These are phyloP conservation scores for Metschnikowia borealis DNA, from an alignment of 805 yeast genomes.

Conservation along the genomic window DNA sequence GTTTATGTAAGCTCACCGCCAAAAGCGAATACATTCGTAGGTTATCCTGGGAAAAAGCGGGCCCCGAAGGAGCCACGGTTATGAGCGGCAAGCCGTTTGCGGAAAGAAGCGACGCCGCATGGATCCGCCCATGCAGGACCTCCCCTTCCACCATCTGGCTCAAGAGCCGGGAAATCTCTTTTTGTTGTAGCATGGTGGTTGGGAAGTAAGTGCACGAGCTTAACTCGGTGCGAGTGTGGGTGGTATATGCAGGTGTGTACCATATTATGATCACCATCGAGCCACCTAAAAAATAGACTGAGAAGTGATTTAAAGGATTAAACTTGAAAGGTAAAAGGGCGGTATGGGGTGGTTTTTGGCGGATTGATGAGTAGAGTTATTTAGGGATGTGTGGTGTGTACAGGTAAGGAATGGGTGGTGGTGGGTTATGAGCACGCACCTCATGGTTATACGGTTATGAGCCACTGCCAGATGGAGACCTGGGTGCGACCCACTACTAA, in stretches of 20 bases:
- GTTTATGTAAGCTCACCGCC: slow-evolving; percentile 28
- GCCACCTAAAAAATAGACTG: background rate
- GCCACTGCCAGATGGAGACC: too few species aligned
- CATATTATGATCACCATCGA: background rate
- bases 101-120: slow-evolving; percentile 33
- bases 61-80: slow-evolving; percentile 27
- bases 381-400: too few species aligned
- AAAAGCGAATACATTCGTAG: slow-evolving; percentile 34
- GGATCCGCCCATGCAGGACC: slow-evolving; percentile 17
- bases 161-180: slow-evolving; percentile 33
- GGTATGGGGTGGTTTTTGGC: too few species aligned
- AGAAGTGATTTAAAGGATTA: too few species aligned
- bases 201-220: background rate
- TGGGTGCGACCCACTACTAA: too few species aligned
- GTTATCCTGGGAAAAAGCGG: slow-evolving; percentile 23
- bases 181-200: slow-evolving; percentile 35
- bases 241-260: background rate
- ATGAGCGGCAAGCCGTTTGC: slow-evolving; percentile 37
- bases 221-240: too few species aligned
- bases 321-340: too few species aligned
- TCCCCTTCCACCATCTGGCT: slow-evolving; percentile 27
- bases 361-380: too few species aligned
- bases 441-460: too few species aligned
- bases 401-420: too few species aligned
- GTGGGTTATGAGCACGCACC: too few species aligned